phyloP scores from a whole-genome alignment of 768 basidiomycete genomes.

The Tricholoma matsutake region DNA sequence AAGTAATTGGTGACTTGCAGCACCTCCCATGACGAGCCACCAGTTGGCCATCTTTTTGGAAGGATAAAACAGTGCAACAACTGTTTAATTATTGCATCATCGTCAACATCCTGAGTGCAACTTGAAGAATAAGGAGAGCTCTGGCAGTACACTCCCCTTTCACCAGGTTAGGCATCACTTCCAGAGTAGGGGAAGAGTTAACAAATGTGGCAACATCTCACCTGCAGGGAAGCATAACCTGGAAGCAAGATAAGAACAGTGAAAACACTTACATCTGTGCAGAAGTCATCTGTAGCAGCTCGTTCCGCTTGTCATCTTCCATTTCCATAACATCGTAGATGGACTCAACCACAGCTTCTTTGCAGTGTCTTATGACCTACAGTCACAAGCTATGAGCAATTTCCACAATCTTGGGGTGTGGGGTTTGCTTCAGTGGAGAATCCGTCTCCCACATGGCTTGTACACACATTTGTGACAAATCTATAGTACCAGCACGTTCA shows the following conservation, averaged over 20 bases:
- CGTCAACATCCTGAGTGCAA: constrained; percentile 82
- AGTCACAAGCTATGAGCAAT: neutral
- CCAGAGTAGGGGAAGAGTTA: constrained; percentile 96
- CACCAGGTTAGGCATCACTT: constrained; percentile 83
- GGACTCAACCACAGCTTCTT: constrained; percentile 74
- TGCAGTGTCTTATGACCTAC: constrained; percentile 82
- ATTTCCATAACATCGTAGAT: constrained; percentile 99
- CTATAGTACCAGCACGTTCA: constrained; percentile 95
- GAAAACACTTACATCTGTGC: constrained; percentile 73
- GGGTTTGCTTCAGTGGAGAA: constrained; percentile 92
- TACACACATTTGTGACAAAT: constrained; percentile 97
- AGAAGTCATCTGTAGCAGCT: constrained; percentile 80
- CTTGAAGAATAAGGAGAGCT: constrained; percentile 76
- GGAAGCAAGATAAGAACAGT: neutral
- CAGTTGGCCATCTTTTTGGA: constrained; percentile 89
- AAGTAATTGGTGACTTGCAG: constrained; percentile 73
- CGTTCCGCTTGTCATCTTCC: constrained; percentile 86
- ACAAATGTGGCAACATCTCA: constrained; percentile 93
- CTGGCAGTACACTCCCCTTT: constrained; percentile 86
- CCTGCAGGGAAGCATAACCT: constrained; percentile 43
- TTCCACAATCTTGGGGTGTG: constrained; percentile 81
- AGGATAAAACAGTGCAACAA: constrained; percentile 94
- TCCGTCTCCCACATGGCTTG: constrained; percentile 98
- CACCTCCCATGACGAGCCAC: constrained; percentile 96
- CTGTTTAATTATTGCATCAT: constrained; percentile 74